These are phyloP conservation scores for Conticribra weissflogii DNA, from an alignment of 108 stramenopile genomes.

Conservation along the genomic window DNA sequence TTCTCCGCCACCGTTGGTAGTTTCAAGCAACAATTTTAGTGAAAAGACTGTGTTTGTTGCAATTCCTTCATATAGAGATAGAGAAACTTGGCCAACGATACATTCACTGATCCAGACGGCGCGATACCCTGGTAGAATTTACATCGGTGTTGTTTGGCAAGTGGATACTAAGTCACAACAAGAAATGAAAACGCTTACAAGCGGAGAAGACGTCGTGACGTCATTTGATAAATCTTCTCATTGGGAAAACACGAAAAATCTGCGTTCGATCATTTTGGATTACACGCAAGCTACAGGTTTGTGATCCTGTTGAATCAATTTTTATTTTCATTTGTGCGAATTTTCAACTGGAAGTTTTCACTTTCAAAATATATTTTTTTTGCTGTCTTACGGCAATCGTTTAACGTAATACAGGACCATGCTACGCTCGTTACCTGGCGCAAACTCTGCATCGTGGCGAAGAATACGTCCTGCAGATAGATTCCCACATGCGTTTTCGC, in stretches of 20 bases:
- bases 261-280: constrained; percentile 53
- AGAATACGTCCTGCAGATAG: constrained; percentile 89
- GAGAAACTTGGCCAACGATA: constrained; percentile 76
- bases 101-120: constrained; percentile 66
- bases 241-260: constrained; percentile 29
- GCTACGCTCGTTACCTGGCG: constrained; percentile 75
- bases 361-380: background rate
- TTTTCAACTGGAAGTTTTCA: too few relatives aligned
- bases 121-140: constrained; percentile 59
- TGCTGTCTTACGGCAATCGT: constrained; percentile 11
- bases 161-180: constrained; percentile 41
- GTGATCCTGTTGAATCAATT: background rate
- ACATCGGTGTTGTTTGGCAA: constrained; percentile 78
- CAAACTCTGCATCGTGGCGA: constrained; percentile 84
- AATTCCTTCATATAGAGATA: constrained; percentile 85
- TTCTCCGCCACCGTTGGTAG: constrained; percentile 24
- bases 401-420: constrained; percentile 68
- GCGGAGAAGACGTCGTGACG: background rate
- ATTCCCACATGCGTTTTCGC: constrained; percentile 91
- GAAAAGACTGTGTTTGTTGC: constrained; percentile 79
- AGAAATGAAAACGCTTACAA: constrained; percentile 17
- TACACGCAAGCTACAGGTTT: constrained; percentile 53
- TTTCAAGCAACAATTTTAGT: background rate
- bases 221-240: background rate
- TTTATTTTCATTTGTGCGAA: background rate